phyloP scores from a whole-genome alignment of 805 yeast species.

The Candida krabiensis region DNA sequence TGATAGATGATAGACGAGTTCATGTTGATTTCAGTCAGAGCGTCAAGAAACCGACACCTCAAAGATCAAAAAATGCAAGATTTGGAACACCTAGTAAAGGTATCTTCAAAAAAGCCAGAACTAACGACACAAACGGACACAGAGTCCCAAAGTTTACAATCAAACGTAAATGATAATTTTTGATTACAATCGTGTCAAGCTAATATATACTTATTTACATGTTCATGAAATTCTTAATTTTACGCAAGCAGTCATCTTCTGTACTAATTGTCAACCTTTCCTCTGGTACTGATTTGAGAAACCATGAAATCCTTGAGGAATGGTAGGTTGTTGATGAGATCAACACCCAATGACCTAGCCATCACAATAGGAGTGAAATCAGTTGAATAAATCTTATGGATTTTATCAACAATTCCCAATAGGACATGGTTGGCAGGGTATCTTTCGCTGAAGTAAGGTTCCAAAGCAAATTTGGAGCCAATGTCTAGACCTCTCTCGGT shows the following conservation, averaged over 20 bases:
- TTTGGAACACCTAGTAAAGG: neutral
- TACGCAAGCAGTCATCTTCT: too few species aligned
- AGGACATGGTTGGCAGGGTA: slow-evolving; percentile 77
- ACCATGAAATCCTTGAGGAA: slow-evolving; percentile 72
- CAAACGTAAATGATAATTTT: neutral
- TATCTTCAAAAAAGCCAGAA: neutral
- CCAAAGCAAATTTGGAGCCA: slow-evolving; percentile 77
- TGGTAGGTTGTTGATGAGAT: slow-evolving; percentile 59
- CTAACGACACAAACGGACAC: slow-evolving; percentile 4
- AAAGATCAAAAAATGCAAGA: too few species aligned
- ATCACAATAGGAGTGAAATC: slow-evolving; percentile 73
- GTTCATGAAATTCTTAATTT: too few species aligned
- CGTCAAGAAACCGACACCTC: too few species aligned
- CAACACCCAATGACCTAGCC: slow-evolving; percentile 74
- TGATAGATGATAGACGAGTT: slow-evolving; percentile 63
- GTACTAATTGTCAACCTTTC: slow-evolving; percentile 1
- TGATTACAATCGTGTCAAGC: too few species aligned
- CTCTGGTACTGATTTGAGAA: slow-evolving; percentile 39
- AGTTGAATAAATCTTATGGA: slow-evolving; percentile 82
- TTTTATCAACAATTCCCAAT: slow-evolving; percentile 86
- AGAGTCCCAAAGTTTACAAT: neutral
- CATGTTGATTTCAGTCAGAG: slow-evolving; percentile 71
- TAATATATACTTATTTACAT: too few species aligned
- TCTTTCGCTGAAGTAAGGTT: slow-evolving; percentile 83
- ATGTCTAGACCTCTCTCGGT: slow-evolving; percentile 80